Conservation (phyloP, 495 filamentous ascomycete genomes). For the Tuber microsphaerosporum region DNA sequence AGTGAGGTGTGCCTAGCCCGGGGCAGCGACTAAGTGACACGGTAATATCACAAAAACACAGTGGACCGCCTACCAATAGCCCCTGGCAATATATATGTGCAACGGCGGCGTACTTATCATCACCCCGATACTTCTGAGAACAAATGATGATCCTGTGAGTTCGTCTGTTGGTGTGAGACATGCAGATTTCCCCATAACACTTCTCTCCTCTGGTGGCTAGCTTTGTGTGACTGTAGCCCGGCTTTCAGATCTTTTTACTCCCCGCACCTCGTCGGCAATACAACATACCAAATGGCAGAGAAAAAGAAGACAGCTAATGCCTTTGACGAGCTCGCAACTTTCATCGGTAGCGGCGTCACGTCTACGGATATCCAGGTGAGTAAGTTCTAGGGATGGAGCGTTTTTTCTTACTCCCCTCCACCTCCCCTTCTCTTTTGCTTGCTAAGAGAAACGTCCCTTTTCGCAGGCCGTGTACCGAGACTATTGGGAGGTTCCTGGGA, state of each 20-base stretch:
- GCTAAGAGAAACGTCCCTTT: neutral
- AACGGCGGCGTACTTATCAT: constrained; percentile 5
- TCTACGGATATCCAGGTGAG: constrained; percentile 3
- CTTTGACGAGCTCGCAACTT: constrained; percentile 5
- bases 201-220: constrained; percentile 1
- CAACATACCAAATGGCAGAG: constrained; percentile 6
- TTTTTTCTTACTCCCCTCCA: neutral
- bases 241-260: constrained; percentile 4
- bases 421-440: neutral
- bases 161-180: constrained; percentile 4
- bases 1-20: neutral
- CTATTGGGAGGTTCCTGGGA: constrained; percentile 4
- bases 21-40: neutral
- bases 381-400: neutral
- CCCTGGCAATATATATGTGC: constrained; percentile 5
- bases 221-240: constrained; percentile 3
- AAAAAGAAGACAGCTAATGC: constrained; percentile 2
- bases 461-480: constrained; percentile 3
- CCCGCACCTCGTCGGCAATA: constrained; percentile 3
- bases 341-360: constrained; percentile 3
- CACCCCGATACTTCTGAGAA: constrained; percentile 3
- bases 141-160: constrained; percentile 1
- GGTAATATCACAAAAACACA: neutral
- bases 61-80: constrained; percentile 1
- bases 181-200: constrained; percentile 5